Percentiles rank a stretch among this genome's conserved stretches.
phyloP scores from a whole-genome alignment of 208 protist species.

The Spongospora subterranea region DNA sequence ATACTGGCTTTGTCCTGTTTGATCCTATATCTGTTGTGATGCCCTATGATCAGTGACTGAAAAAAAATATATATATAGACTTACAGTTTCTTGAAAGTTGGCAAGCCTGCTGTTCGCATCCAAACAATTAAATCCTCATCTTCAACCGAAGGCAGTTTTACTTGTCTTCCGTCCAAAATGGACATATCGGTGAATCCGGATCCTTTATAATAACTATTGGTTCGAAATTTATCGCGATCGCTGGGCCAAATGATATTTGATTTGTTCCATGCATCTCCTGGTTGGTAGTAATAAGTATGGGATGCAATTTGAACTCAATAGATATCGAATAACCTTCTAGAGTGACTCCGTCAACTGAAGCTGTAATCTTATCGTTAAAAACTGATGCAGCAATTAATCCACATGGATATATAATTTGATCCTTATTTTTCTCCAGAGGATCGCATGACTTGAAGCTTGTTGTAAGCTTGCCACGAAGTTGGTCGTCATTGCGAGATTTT shows the following conservation, averaged over 20 bases:
- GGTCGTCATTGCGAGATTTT: slow-evolving; percentile 34
- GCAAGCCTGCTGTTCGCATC: slow-evolving; percentile 20
- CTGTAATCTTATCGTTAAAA: slow-evolving; percentile 39
- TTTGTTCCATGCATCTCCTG: slow-evolving; percentile 32
- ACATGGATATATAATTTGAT: slow-evolving; percentile 16
- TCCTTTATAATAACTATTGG: neutral
- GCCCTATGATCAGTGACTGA: neutral
- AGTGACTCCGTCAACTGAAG: neutral
- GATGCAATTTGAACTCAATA: neutral
- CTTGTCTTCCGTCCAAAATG: neutral
- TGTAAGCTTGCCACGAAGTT: neutral
- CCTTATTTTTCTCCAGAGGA: neutral
- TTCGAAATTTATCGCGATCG: slow-evolving; percentile 27
- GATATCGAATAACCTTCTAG: slow-evolving; percentile 22
- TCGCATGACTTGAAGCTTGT: slow-evolving; percentile 29
- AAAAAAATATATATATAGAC: neutral
- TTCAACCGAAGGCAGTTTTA: neutral
- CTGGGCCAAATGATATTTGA: slow-evolving; percentile 10
- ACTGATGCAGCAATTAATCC: slow-evolving; percentile 11
- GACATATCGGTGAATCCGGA: neutral
- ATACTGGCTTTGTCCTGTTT: slow-evolving; percentile 6
- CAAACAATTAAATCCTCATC: slow-evolving; percentile 36
- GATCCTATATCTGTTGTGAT: neutral
- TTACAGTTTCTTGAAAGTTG: slow-evolving; percentile 40
- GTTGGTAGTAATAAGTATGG: neutral